phyloP scores from a whole-genome alignment of 2,329 filamentous ascomycete genomes.

The Pyrenochaeta sp. region DNA sequence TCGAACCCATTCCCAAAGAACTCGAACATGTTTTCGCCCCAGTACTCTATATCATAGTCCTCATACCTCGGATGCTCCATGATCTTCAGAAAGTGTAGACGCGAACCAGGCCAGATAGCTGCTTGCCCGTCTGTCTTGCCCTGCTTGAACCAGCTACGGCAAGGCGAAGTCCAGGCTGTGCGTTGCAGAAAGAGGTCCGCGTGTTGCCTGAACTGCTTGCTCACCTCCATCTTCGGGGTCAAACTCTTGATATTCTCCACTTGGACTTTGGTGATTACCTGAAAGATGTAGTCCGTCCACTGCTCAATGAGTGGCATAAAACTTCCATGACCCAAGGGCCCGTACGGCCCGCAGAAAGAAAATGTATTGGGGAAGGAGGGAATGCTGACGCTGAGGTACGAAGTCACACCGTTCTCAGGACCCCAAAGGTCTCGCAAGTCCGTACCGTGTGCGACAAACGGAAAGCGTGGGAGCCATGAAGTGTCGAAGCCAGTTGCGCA shows the following conservation, averaged over 20 bases:
- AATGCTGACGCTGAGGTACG: constrained; percentile 54
- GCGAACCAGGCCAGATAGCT: constrained; percentile 31
- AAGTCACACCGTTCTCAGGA: constrained; percentile 44
- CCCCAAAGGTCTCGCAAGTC: constrained; percentile 51
- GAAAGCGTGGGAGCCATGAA: constrained; percentile 36
- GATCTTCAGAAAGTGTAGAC: constrained; percentile 35
- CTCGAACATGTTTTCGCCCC: constrained; percentile 27
- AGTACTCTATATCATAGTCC: constrained; percentile 33
- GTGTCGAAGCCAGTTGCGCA: constrained; percentile 55
- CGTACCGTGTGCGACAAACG: constrained; percentile 34
- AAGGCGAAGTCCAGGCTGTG: constrained; percentile 35
- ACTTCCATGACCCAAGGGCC: constrained; percentile 29
- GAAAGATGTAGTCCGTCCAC: constrained; percentile 34
- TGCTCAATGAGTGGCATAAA: constrained; percentile 37
- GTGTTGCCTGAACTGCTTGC: constrained; percentile 28
- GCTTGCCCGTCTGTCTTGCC: constrained; percentile 31
- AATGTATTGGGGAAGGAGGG: constrained; percentile 57
- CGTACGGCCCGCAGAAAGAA: constrained; percentile 50
- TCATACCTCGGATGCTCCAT: constrained; percentile 30
- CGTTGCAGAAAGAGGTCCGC: constrained; percentile 34
- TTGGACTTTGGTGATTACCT: constrained; percentile 32
- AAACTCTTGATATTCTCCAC: constrained; percentile 34
- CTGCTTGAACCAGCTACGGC: constrained; percentile 36
- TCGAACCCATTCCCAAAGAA: constrained; percentile 50
- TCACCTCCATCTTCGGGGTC: constrained; percentile 20